phyloP scores from a whole-genome alignment of 257 asterid species.

The Capsicum chinense region DNA sequence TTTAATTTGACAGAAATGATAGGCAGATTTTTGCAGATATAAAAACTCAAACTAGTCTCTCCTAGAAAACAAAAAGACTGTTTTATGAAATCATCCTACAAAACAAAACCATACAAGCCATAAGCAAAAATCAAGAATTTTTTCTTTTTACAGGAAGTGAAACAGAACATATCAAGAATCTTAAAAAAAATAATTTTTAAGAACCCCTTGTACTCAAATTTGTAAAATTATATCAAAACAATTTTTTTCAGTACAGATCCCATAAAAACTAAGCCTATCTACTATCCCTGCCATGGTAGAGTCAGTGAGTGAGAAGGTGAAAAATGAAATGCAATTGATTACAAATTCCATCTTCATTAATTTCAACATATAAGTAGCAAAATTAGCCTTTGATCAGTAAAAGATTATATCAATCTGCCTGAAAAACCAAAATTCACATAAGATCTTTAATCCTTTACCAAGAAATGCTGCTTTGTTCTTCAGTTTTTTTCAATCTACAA shows the following conservation, averaged over 20 bases:
- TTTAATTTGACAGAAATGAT: not conserved
- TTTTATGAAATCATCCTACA: slow-evolving; percentile 25
- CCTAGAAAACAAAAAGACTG: not conserved
- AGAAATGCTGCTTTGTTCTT: slow-evolving; percentile 26
- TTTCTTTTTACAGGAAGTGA: not conserved
- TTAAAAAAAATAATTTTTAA: slow-evolving; percentile 1
- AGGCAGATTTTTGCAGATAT: not conserved
- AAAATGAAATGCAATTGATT: slow-evolving; percentile 6
- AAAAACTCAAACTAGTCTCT: slow-evolving; percentile 6
- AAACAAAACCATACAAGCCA: not conserved
- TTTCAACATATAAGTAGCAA: not conserved
- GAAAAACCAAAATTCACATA: not conserved
- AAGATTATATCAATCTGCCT: slow-evolving; percentile 4
- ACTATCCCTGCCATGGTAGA: slow-evolving; percentile 25
- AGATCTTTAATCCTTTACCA: slow-evolving; percentile 19
- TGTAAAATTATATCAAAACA: not conserved
- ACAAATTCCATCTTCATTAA: slow-evolving; percentile 2
- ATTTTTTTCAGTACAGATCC: slow-evolving; percentile 22
- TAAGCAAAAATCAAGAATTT: not conserved
- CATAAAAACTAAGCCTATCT: not conserved
- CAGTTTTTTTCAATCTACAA: not conserved
- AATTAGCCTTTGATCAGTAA: slow-evolving; percentile 24
- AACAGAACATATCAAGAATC: slow-evolving; percentile 10
- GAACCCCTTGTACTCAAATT: slow-evolving; percentile 7
- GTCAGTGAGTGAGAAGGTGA: not conserved